Conservation (phyloP, 805 yeast species). For the Kluyveromyces starmeri region DNA sequence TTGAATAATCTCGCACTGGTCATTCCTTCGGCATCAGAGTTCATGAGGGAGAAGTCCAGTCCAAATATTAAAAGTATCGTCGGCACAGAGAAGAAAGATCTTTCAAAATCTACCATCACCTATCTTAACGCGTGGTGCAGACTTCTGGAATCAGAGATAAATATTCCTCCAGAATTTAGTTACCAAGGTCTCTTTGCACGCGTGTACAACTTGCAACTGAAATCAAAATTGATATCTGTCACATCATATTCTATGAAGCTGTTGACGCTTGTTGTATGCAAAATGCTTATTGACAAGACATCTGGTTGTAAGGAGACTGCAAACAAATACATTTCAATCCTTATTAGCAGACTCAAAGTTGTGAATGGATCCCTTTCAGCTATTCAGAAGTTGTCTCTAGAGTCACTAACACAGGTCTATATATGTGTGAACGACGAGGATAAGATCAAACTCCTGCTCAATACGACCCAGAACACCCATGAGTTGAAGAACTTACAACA, state of each 20-base stretch:
- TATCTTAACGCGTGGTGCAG: conserved; percentile 20
- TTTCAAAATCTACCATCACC: conserved; percentile 12
- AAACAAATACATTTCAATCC: no score
- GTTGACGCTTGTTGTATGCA: background rate
- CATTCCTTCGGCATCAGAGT: conserved; percentile 14
- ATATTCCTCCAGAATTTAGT: conserved; percentile 12
- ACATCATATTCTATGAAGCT: conserved; percentile 8
- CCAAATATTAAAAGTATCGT: conserved; percentile 2
- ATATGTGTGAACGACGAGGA: conserved; percentile 6
- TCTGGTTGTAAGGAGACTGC: no score
- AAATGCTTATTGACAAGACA: background rate
- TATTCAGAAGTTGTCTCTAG: conserved; percentile 10
- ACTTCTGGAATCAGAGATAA: conserved; percentile 17
- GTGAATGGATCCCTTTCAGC: no score
- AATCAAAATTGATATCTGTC: conserved; percentile 10
- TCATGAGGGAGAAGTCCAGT: conserved; percentile 7
- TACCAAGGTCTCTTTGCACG: conserved; percentile 20
- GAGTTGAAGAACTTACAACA: no score
- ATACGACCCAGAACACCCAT: no score
- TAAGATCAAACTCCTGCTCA: background rate
- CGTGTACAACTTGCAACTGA: conserved; percentile 18
- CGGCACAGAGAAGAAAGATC: conserved; percentile 11
- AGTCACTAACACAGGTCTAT: conserved; percentile 16
- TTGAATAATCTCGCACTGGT: conserved; percentile 15
- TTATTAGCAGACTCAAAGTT: no score